Evolutionary conservation across 495 filamentous ascomycete genomes (phyloP).

Genomic region (Oidiodendron maius): DNA sequence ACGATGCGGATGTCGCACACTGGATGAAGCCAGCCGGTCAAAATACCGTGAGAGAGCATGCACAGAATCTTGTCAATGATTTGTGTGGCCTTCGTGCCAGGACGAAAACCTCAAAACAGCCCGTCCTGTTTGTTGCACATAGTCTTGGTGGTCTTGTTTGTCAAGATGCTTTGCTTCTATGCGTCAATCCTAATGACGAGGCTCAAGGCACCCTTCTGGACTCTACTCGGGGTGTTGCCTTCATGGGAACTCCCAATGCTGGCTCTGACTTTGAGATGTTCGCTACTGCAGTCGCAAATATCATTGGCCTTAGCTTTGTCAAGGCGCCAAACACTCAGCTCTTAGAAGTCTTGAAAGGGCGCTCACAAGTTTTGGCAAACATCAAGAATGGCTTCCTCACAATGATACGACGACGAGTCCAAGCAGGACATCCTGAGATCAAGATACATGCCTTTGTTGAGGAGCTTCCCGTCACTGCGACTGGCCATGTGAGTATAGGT

Average conservation of each 20-base stretch:
- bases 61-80: slow-evolving; percentile 21
- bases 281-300: slow-evolving; percentile 10
- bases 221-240: slow-evolving; percentile 4
- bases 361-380: slow-evolving; percentile 17
- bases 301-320: slow-evolving; percentile 14
- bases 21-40: slow-evolving; percentile 6
- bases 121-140: slow-evolving; percentile 42
- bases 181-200: background rate
- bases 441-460: slow-evolving; percentile 25
- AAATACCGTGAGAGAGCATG: slow-evolving; percentile 23
- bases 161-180: slow-evolving; percentile 24
- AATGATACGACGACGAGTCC: slow-evolving; percentile 1
- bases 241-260: slow-evolving; percentile 14
- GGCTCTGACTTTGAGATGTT: slow-evolving; percentile 10
- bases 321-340: slow-evolving; percentile 17
- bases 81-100: slow-evolving; percentile 9
- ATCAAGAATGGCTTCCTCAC: slow-evolving; percentile 20
- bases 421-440: slow-evolving; percentile 6
- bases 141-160: slow-evolving; percentile 46
- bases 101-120: slow-evolving; percentile 16
- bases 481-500: background rate
- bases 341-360: slow-evolving; percentile 11
- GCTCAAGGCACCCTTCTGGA: slow-evolving; percentile 6
- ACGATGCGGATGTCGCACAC: slow-evolving; percentile 25
- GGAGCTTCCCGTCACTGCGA: background rate